phyloP scores from a whole-genome alignment of 1,284 basidiomycete species.

The Heterobasidion annosum region DNA sequence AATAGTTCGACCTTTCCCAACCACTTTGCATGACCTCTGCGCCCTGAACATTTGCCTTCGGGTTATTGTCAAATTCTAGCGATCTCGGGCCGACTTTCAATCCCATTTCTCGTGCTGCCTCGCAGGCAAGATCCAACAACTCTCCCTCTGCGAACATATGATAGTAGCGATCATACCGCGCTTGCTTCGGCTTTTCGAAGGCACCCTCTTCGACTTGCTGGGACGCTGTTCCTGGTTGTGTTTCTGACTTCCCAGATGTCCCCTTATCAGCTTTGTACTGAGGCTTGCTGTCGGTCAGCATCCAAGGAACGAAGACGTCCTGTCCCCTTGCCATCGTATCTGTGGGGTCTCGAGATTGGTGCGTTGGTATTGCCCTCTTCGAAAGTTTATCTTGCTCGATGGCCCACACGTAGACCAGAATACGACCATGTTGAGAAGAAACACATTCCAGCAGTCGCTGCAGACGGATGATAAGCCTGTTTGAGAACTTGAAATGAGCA shows the following conservation, averaged over 20 bases:
- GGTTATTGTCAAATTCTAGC: constrained; percentile 4
- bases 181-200: constrained; percentile 15
- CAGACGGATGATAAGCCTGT: neutral
- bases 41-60: constrained; percentile 24
- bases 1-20: constrained; percentile 85
- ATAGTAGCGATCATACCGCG: constrained; percentile 81
- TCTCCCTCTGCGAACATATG: constrained; percentile 87
- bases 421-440: constrained; percentile 57
- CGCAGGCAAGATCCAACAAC: constrained; percentile 48
- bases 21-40: constrained; percentile 65
- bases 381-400: constrained; percentile 85
- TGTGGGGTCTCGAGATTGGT: neutral
- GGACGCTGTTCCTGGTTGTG: neutral
- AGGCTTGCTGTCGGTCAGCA: constrained; percentile 24
- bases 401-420: constrained; percentile 98
- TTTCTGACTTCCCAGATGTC: constrained; percentile 3
- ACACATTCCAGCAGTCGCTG: constrained; percentile 63
- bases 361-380: constrained; percentile 53
- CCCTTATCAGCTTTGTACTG: constrained; percentile 10
- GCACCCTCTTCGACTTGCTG: neutral
- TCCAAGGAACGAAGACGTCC: constrained; percentile 75
- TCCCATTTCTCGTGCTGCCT: constrained; percentile 54
- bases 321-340: constrained; percentile 22
- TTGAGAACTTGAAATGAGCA: constrained; percentile 2
- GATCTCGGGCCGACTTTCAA: constrained; percentile 34